Evolutionary conservation across 192 early-diverging fungal species (phyloP), one percentile per base, ranked within the genome.

Genomic region (Coemansia sp.): DNA sequence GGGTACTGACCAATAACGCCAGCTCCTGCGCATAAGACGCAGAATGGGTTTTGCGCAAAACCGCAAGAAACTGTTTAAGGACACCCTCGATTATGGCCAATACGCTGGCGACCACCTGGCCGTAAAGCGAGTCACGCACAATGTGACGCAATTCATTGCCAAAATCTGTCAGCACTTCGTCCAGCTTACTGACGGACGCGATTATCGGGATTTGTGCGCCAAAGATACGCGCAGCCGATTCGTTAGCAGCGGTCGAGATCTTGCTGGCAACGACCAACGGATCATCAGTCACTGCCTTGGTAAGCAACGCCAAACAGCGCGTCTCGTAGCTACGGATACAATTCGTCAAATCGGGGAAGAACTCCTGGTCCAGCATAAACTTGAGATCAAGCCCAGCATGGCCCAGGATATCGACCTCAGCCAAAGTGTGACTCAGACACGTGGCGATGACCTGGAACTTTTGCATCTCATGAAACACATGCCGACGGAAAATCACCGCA

Each of bases 351-450:
- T 95, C 93, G 0, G 88, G 85, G 63, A 90, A 79, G 63, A 97
- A 87, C 48, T 93, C 72, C 33, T 91, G 84, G 38, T 93, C 92
- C 56, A 97, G 73, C 60, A 95, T 84, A 61, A 94, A 94, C 32
- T 86, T 86, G 33, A 96, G 68, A 71, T 97, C 93, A 16, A 97
- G 73, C 6, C 96, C 96, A 22, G 90, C 88, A 22, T 94, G 90
- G 20, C 88, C 82, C 36, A 97, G 85, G 62, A 89, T 89, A 49
- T 89, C 80, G 66, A 90, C 89, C 60, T 95, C 92, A 29, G 91
- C 87, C 54, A 89, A 63, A 4, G 92, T 89, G 17, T 86, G 87
- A 72, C 86, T 86, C 22, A 94, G 82, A 73, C 95, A 97, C 61
- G 90, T 89, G 30, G 91, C 89, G 54, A 97, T 93, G 59, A 92